Conservation (phyloP, 768 basidiomycete species). For the Crucibulum laeve region DNA sequence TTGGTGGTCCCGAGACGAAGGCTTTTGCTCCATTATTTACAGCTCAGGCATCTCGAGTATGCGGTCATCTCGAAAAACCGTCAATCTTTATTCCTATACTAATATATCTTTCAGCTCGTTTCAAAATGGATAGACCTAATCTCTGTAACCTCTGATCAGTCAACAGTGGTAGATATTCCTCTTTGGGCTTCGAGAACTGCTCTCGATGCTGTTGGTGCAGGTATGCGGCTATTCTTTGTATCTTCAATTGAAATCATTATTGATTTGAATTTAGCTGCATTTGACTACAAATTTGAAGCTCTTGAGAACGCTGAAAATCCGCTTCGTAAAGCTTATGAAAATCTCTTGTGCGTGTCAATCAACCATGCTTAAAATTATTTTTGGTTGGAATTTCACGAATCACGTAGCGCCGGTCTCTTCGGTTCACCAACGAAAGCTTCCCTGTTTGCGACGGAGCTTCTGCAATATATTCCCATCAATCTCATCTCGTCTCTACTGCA, state of each 20-base stretch:
- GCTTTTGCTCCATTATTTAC: slow-evolving; percentile 36
- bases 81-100: slow-evolving; percentile 4
- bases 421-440: slow-evolving; percentile 20
- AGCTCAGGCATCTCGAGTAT: slow-evolving; percentile 4
- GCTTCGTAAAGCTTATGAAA: slow-evolving; percentile 30
- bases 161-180: slow-evolving; percentile 28
- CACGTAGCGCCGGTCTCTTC: slow-evolving; percentile 24
- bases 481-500: slow-evolving; percentile 31
- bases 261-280: slow-evolving; percentile 31
- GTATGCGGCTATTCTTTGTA: slow-evolving; percentile 16
- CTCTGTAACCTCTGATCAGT: slow-evolving; percentile 18
- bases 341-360: slow-evolving; percentile 25
- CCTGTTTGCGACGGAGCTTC: slow-evolving; percentile 26
- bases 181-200: slow-evolving; percentile 39
- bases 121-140: slow-evolving; percentile 36
- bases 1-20: slow-evolving; percentile 38
- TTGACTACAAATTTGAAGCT: slow-evolving; percentile 43
- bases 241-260: background rate
- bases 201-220: slow-evolving; percentile 47
- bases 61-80: slow-evolving; percentile 4
- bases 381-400: background rate
- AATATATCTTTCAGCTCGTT: slow-evolving; percentile 21
- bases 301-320: slow-evolving; percentile 31
- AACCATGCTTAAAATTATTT: background rate
- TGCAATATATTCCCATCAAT: slow-evolving; percentile 21